Evolutionary conservation across 129 eudicot genomes (phyloP).

Genomic region (Flaveria sonorensis): DNA sequence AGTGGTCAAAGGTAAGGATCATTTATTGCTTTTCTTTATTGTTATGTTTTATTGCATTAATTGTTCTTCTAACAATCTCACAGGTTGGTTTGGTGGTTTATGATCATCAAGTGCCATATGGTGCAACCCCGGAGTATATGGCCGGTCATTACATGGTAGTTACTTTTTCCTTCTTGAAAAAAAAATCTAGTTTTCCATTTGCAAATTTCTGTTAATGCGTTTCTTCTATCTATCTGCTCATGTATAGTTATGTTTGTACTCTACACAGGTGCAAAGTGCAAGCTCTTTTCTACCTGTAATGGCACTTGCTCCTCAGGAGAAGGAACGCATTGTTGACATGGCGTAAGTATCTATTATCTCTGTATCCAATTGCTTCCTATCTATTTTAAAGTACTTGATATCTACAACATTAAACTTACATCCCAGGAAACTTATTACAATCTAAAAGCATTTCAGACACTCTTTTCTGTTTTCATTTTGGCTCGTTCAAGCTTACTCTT

Average conservation of each 20-base stretch:
- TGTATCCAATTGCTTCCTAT: neutral
- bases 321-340: constrained; percentile 86
- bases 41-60: neutral
- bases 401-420: neutral
- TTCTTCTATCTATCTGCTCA: neutral
- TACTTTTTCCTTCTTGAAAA: neutral
- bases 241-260: constrained; percentile 16
- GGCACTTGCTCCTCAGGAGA: constrained; percentile 97
- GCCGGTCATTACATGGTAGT: constrained; percentile 96
- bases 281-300: constrained; percentile 95
- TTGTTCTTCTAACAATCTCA: neutral
- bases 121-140: constrained; percentile 98
- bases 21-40: neutral
- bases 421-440: neutral
- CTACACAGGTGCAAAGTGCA: constrained; percentile 81
- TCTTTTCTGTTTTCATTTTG: neutral
- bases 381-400: neutral
- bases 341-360: constrained; percentile 57
- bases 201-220: neutral
- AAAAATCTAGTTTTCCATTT: neutral
- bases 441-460: neutral
- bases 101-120: constrained; percentile 97
- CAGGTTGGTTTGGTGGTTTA: constrained; percentile 95
- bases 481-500: neutral
- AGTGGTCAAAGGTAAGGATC: constrained; percentile 88